Evolutionary conservation across 768 basidiomycete species (phyloP).

Genomic region (Lactarius vividus): DNA sequence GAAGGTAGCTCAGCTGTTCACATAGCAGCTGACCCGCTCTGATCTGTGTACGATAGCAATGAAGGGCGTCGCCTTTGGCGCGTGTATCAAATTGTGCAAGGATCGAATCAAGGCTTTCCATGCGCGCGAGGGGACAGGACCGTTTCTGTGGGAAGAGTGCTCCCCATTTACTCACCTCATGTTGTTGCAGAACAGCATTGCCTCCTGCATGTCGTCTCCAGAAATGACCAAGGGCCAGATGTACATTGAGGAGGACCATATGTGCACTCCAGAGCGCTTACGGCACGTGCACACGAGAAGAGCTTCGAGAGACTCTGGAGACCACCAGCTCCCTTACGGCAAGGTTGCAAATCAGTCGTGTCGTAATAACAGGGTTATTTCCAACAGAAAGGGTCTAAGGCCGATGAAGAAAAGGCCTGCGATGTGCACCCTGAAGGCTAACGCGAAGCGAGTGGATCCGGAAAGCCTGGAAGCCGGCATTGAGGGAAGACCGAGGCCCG

Average conservation of each 20-base stretch:
- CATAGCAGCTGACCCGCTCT: conserved; percentile 21
- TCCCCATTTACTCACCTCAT: conserved; percentile 49
- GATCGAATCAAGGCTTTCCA: conserved; percentile 40
- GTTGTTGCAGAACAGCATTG: conserved; percentile 45
- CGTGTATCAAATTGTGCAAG: conserved; percentile 45
- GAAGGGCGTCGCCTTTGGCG: conserved; percentile 35
- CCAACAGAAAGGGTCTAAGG: conserved; percentile 38
- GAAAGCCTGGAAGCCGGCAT: neutral
- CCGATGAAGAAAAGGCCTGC: conserved; percentile 1
- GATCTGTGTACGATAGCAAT: neutral
- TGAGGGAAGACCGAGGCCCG: neutral
- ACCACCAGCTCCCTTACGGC: conserved; percentile 20
- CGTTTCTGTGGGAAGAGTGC: conserved; percentile 52
- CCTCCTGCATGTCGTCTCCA: conserved; percentile 53
- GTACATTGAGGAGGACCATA: conserved; percentile 38
- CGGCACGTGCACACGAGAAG: conserved; percentile 25
- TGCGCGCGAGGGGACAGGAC: conserved; percentile 43
- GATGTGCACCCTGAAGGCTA: neutral
- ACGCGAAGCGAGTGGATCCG: neutral
- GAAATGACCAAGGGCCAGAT: conserved; percentile 51
- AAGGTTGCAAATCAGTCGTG: neutral
- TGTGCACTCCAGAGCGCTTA: neutral
- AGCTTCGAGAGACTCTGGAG: conserved; percentile 40
- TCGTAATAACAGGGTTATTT: neutral
- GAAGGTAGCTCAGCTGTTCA: too few relatives aligned